Base-by-base conservation (phyloP, 1,139 yeast species). In the Zygosaccharomyces sapae region DNA sequence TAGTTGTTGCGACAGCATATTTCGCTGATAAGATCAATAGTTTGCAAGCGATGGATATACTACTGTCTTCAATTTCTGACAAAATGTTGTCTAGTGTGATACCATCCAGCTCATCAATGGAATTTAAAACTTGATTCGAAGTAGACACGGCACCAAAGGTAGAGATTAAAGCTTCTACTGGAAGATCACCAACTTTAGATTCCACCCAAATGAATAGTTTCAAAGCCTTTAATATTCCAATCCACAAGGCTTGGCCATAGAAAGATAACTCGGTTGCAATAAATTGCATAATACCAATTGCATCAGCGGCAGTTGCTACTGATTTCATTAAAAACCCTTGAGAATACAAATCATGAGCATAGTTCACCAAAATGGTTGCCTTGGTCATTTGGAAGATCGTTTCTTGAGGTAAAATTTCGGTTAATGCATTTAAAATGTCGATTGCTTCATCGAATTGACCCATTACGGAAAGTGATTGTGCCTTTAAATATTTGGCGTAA, bases 261-360 rank as follows among this genome's bases (percentile, higher is more conserved):
- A 54, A 51, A 51, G 75, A 72, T 13, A 60, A 36, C 9, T 53
- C 46, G 3, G 49, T 33, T 5, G 50, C 45, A 9, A 60, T 43
- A 19, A 43, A 33, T 12, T 56, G 57, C 12, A 62, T 51, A 12
- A 70, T 55, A 2, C 59, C 50, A 19, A 73, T 65, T 0, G 81
- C 76, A 16, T 65, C 62, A 2, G 65, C 55, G 2, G 88, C 76
- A 46, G 72, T 67, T 0, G 72, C 71, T 16, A 83, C 70, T 0
- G 90, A 83, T 43, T 76, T 77, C 2, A 87, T 84, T 52, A 79
- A 76, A 56, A 79, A 86, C 0, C 95, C 96, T 34, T 77, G 76
- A 3, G 60, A 58, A 19, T 81, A 66, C 48, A 82, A 75, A 45
- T 73, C 70, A 20, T 70, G 68, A 0, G 90, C 75, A 50, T 83